Conservation (phyloP, 192 early-diverging fungal genomes). For the Coemansia sp. region DNA sequence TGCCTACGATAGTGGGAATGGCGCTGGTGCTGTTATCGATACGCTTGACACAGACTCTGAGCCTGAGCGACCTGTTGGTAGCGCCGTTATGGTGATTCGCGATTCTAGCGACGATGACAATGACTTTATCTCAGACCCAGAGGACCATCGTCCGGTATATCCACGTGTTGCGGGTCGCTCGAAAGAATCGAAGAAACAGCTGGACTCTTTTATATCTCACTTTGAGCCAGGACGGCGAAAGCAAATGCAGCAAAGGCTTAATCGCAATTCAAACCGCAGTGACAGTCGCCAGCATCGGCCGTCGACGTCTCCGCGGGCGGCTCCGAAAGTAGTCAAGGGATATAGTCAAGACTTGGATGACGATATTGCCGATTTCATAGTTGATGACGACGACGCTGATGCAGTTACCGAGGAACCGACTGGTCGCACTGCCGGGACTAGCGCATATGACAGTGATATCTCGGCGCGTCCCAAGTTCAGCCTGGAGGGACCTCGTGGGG, state of each 20-base stretch:
- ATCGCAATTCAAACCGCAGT: not conserved
- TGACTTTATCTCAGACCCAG: constrained; percentile 42
- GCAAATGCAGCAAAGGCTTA: constrained; percentile 20
- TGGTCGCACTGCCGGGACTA: not conserved
- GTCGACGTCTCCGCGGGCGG: not conserved
- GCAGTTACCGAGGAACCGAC: not conserved
- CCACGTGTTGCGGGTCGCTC: not conserved
- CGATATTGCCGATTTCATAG: constrained; percentile 49
- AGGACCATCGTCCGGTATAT: not conserved
- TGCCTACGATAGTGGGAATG: not conserved
- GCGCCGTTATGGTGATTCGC: constrained; percentile 33
- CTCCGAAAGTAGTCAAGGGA: constrained; percentile 13
- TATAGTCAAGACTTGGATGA: constrained; percentile 38
- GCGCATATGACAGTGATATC: constrained; percentile 2
- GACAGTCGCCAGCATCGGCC: not conserved
- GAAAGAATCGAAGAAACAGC: not conserved
- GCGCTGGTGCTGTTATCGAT: not conserved
- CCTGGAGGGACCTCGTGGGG: constrained; percentile 1
- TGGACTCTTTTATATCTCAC: constrained; percentile 18
- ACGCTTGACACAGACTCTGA: constrained; percentile 45
- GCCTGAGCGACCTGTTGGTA: not conserved
- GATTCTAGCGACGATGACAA: constrained; percentile 44
- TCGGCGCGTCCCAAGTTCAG: constrained; percentile 12
- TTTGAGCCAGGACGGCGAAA: constrained; percentile 28
- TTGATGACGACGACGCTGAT: constrained; percentile 38